Percentiles rank a stretch among this genome's conserved stretches.
phyloP scores from a whole-genome alignment of 1,284 basidiomycete genomes.

The Boletus smithii region DNA sequence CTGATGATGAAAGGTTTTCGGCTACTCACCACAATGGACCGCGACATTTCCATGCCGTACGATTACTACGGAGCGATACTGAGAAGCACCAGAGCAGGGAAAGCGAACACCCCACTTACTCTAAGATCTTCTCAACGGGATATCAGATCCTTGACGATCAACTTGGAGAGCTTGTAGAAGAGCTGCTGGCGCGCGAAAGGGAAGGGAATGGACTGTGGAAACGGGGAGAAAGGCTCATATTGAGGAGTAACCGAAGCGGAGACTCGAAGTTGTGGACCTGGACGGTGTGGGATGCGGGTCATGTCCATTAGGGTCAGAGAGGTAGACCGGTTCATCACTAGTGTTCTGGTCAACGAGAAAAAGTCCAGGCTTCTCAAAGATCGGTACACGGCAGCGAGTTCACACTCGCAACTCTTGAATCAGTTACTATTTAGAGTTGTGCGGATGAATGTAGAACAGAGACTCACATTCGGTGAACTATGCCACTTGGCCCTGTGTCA shows the following conservation, averaged over 20 bases:
- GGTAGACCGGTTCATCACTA: too few relatives aligned
- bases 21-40: too few relatives aligned
- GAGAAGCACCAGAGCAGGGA: background rate
- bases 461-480: too few relatives aligned
- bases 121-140: background rate
- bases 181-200: background rate
- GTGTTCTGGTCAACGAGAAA: too few relatives aligned
- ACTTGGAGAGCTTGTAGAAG: conserved; percentile 3
- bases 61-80: background rate
- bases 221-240: conserved; percentile 5
- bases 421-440: too few relatives aligned
- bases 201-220: conserved; percentile 1
- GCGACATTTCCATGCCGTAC: conserved; percentile 5
- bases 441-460: too few relatives aligned
- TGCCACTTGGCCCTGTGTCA: too few relatives aligned
- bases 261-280: conserved; percentile 2
- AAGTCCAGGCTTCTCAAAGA: too few relatives aligned
- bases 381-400: too few relatives aligned
- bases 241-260: background rate
- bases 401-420: too few relatives aligned
- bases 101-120: background rate
- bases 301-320: too few relatives aligned
- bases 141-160: conserved; percentile 9
- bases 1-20: background rate
- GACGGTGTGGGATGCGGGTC: background rate